Evolutionary conservation across 345 rosid genomes (phyloP).

Genomic region (Hypericum androsaemum): DNA sequence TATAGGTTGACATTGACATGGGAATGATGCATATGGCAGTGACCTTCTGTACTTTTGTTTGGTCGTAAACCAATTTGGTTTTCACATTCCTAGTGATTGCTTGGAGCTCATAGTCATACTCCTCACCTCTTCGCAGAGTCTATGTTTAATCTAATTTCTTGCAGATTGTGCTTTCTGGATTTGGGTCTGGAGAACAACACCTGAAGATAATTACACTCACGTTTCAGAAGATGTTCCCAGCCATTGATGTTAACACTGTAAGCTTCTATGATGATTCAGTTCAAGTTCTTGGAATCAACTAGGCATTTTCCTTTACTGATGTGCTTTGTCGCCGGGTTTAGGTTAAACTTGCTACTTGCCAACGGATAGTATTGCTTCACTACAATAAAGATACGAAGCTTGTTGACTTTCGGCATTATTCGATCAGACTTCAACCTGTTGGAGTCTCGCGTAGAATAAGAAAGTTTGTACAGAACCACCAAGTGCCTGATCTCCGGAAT

Average conservation of each 20-base stretch:
- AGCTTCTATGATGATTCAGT: slow-evolving; percentile 18
- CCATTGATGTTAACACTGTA: slow-evolving; percentile 88
- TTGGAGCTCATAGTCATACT: too few relatives aligned
- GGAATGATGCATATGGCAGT: too few relatives aligned
- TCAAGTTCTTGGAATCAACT: slow-evolving; percentile 9
- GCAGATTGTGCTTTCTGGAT: slow-evolving; percentile 94
- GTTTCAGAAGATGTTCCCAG: slow-evolving; percentile 95
- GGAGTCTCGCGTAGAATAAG: slow-evolving; percentile 81
- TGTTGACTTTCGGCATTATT: slow-evolving; percentile 81
- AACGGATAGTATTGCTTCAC: slow-evolving; percentile 78
- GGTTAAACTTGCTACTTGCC: slow-evolving; percentile 92
- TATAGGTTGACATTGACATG: too few relatives aligned
- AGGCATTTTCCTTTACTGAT: slow-evolving; percentile 10
- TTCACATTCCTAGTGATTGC: too few relatives aligned
- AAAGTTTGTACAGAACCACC: slow-evolving; percentile 80
- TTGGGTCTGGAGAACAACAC: slow-evolving; percentile 80
- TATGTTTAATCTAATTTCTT: too few relatives aligned
- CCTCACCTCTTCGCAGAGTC: too few relatives aligned
- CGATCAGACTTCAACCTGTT: slow-evolving; percentile 77
- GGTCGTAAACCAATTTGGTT: too few relatives aligned
- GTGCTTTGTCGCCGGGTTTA: slow-evolving; percentile 28
- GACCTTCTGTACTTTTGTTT: too few relatives aligned
- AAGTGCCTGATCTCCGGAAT: slow-evolving; percentile 78
- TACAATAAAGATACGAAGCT: slow-evolving; percentile 85
- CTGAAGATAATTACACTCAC: slow-evolving; percentile 69